These are phyloP conservation scores for Penicillium corylophilum DNA, from an alignment of 2,329 filamentous ascomycete genomes.

Conservation along the genomic window DNA sequence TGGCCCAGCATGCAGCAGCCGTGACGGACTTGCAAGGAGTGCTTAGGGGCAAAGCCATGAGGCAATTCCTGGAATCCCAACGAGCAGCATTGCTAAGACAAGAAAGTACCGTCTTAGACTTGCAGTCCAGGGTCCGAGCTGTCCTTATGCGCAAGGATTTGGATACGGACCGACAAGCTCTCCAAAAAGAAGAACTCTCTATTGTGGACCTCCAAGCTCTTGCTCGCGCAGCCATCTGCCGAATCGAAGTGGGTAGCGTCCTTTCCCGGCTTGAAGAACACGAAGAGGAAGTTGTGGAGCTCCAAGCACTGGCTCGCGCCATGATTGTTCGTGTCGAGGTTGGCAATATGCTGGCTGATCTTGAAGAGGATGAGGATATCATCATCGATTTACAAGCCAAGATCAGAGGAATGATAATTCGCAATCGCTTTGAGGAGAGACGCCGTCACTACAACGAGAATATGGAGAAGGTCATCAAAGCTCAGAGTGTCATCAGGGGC, in stretches of 20 bases:
- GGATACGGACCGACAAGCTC: conserved; percentile 27
- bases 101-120: conserved; percentile 42
- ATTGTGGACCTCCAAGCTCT: conserved; percentile 42
- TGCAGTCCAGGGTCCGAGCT: conserved; percentile 56
- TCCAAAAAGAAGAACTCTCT: conserved; percentile 31
- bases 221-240: conserved; percentile 40
- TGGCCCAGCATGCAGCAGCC: conserved; percentile 29
- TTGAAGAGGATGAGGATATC: conserved; percentile 79
- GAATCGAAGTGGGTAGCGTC: conserved; percentile 49
- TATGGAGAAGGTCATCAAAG: conserved; percentile 98
- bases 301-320: conserved; percentile 76
- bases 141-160: conserved; percentile 35
- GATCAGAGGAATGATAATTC: conserved; percentile 70
- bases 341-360: conserved; percentile 69
- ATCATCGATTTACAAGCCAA: conserved; percentile 73
- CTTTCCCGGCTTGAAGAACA: conserved; percentile 70
- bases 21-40: conserved; percentile 36
- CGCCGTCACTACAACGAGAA: conserved; percentile 88
- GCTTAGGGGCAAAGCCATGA: conserved; percentile 31
- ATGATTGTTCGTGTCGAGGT: conserved; percentile 75
- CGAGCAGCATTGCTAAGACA: conserved; percentile 45
- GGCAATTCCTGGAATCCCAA: conserved; percentile 32
- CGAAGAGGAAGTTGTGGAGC: conserved; percentile 62
- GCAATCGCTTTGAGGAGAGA: conserved; percentile 77
- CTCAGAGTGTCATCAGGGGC: conserved; percentile 92